Evolutionary conservation across 306 rosid genomes (phyloP).

Genomic region (Gastrolobium villosum): DNA sequence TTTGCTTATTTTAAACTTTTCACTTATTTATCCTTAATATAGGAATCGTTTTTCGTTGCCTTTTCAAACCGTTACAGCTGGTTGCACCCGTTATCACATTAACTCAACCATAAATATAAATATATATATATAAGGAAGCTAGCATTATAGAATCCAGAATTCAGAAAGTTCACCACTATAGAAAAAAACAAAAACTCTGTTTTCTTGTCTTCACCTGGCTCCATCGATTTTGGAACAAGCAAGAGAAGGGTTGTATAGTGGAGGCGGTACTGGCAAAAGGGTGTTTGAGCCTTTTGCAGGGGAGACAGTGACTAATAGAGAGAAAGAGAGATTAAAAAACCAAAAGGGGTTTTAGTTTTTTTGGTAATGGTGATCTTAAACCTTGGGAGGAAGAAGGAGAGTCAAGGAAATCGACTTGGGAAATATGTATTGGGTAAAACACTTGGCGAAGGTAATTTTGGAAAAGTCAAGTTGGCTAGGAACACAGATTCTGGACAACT

Average conservation of each 20-base stretch:
- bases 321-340: neutral
- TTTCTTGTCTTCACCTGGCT: neutral
- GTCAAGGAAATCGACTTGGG: slow-evolving; percentile 64
- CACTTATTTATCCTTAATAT: neutral
- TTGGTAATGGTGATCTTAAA: slow-evolving; percentile 49
- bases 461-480: slow-evolving; percentile 78
- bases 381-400: slow-evolving; percentile 30
- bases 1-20: neutral
- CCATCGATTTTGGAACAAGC: neutral
- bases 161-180: neutral
- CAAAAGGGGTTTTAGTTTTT: neutral
- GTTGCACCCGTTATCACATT: neutral
- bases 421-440: slow-evolving; percentile 76
- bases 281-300: neutral
- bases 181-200: neutral
- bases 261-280: neutral
- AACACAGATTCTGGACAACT: slow-evolving; percentile 56
- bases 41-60: neutral
- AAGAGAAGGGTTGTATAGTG: neutral
- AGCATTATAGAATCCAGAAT: neutral
- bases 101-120: neutral
- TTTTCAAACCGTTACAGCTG: slow-evolving; percentile 30
- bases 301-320: neutral
- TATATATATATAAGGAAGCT: neutral
- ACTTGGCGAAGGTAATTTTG: slow-evolving; percentile 86